Evolutionary conservation across 371 early-diverging fungal species (phyloP).

Genomic region (Sporodiniella umbellata): DNA sequence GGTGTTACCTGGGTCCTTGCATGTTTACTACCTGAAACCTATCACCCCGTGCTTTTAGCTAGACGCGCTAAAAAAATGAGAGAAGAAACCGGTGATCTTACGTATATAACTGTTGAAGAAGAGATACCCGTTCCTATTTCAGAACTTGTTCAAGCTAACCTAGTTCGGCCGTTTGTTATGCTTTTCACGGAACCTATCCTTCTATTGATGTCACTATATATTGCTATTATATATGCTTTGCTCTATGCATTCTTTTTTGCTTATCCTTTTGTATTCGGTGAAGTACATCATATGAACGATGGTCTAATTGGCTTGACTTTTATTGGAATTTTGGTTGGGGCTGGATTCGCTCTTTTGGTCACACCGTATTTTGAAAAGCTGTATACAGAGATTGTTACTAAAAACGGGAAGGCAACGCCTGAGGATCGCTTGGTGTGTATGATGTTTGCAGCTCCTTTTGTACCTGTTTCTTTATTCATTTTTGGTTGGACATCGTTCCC

Average conservation of each 20-base stretch:
- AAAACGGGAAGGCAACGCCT: constrained; percentile 24
- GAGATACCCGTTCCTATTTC: constrained; percentile 28
- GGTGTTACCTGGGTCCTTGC: constrained; percentile 39
- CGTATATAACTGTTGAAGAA: constrained; percentile 35
- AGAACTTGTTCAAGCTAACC: constrained; percentile 27
- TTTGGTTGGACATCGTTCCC: constrained; percentile 45
- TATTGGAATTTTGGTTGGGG: constrained; percentile 38
- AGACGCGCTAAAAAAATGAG: constrained; percentile 26
- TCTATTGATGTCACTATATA: constrained; percentile 37
- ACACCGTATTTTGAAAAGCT: constrained; percentile 33
- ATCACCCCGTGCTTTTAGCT: constrained; percentile 34
- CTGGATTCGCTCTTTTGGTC: constrained; percentile 27
- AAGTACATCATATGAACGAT: constrained; percentile 30
- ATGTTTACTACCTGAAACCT: constrained; percentile 38
- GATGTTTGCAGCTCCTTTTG: constrained; percentile 40
- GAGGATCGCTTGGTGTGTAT: constrained; percentile 44
- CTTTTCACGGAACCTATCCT: constrained; percentile 40
- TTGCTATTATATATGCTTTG: constrained; percentile 42
- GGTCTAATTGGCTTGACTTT: constrained; percentile 39
- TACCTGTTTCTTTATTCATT: constrained; percentile 43
- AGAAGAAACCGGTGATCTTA: constrained; percentile 28
- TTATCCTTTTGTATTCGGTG: constrained; percentile 40
- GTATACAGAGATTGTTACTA: constrained; percentile 9
- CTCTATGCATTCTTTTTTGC: constrained; percentile 45
- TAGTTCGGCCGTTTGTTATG: constrained; percentile 38